phyloP scores from a whole-genome alignment of 129 eudicot genomes.

The Solidago caesia region DNA sequence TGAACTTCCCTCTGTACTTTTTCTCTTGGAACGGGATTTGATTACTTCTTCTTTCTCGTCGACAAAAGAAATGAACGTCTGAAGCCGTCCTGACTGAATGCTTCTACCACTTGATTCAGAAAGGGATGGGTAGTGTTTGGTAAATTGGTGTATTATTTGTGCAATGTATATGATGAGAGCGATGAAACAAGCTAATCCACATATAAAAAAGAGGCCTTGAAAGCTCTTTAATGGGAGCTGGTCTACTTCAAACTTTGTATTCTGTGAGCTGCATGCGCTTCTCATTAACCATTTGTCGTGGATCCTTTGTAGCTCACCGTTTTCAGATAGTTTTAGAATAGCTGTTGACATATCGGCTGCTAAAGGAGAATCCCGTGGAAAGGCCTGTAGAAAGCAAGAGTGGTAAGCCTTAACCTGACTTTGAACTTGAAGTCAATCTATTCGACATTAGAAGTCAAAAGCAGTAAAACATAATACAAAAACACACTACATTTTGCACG shows the following conservation, averaged over 20 bases:
- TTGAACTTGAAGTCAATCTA: too few species aligned
- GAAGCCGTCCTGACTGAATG: slow-evolving; percentile 44
- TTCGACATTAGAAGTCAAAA: too few species aligned
- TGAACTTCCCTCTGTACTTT: slow-evolving; percentile 39
- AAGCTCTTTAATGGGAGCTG: slow-evolving; percentile 66
- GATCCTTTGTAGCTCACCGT: slow-evolving; percentile 77
- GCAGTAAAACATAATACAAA: too few species aligned
- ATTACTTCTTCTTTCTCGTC: slow-evolving; percentile 56
- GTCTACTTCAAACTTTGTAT: slow-evolving; percentile 51
- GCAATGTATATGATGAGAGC: slow-evolving; percentile 54
- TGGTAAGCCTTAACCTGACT: slow-evolving; percentile 2
- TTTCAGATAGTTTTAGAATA: slow-evolving; percentile 65
- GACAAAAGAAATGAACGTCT: slow-evolving; percentile 51
- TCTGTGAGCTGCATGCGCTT: slow-evolving; percentile 67
- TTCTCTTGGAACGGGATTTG: slow-evolving; percentile 42
- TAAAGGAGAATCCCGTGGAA: slow-evolving; percentile 78
- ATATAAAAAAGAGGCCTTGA: slow-evolving; percentile 59
- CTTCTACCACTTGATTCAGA: slow-evolving; percentile 34
- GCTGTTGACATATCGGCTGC: slow-evolving; percentile 87
- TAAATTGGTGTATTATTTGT: slow-evolving; percentile 31
- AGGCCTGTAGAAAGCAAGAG: slow-evolving; percentile 51
- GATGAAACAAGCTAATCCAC: slow-evolving; percentile 59
- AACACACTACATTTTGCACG: too few species aligned
- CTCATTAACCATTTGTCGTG: slow-evolving; percentile 78
- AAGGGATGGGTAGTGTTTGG: slow-evolving; percentile 30